Conservation (phyloP, 192 early-diverging fungal genomes). For the Backusella mclennaniae region DNA sequence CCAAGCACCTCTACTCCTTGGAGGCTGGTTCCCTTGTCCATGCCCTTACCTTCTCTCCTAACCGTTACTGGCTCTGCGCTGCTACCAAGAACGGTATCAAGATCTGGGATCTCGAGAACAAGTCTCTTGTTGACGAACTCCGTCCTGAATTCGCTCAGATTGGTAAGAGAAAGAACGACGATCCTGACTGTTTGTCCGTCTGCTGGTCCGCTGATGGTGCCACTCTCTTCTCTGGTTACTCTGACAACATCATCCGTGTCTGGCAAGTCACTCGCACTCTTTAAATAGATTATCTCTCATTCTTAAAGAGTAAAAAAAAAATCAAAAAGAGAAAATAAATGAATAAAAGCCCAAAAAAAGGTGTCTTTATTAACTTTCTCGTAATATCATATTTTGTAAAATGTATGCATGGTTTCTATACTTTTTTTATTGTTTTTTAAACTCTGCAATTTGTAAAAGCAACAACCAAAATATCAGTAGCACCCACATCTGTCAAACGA, state of each 20-base stretch:
- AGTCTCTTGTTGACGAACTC: constrained; percentile 94
- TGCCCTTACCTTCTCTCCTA: constrained; percentile 97
- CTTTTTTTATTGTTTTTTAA: constrained; percentile 28
- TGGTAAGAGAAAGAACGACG: constrained; percentile 67
- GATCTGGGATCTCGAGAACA: constrained; percentile 99
- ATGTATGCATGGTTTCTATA: background rate
- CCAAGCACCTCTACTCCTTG: constrained; percentile 99
- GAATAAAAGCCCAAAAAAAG: constrained; percentile 6
- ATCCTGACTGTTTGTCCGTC: constrained; percentile 91
- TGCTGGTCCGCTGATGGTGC: constrained; percentile 99
- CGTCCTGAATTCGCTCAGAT: constrained; percentile 68
- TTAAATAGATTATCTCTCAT: constrained; percentile 22
- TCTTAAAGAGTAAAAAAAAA: constrained; percentile 7
- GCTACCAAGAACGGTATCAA: constrained; percentile 94
- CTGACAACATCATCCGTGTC: constrained; percentile 84
- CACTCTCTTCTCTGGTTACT: constrained; percentile 98
- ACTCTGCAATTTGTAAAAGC: constrained; percentile 78
- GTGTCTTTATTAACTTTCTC: background rate
- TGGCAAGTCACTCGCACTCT: constrained; percentile 73
- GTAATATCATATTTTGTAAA: background rate
- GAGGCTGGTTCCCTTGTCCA: constrained; percentile 96
- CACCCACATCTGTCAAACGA: constrained; percentile 77
- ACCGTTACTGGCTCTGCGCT: constrained; percentile 99
- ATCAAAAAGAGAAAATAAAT: constrained; percentile 10
- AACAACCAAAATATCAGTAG: constrained; percentile 87